phyloP scores from a whole-genome alignment of 2,329 filamentous ascomycete species.

The Xylaria sp. region DNA sequence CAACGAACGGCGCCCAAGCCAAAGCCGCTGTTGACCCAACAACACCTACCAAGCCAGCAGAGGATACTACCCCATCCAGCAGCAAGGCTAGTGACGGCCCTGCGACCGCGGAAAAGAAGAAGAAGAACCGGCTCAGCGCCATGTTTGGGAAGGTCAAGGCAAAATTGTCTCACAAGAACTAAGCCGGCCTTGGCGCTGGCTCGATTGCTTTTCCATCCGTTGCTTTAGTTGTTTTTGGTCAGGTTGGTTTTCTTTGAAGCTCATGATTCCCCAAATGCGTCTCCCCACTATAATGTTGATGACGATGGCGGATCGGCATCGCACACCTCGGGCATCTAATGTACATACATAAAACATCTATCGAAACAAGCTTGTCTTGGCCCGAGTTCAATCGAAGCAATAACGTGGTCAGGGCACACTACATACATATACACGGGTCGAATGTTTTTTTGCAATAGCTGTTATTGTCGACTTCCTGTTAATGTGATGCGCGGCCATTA shows the following conservation, averaged over 20 bases:
- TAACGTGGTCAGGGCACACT: conserved; percentile 4
- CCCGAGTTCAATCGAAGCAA: not conserved
- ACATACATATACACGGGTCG: not conserved
- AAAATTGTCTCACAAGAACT: conserved; percentile 54
- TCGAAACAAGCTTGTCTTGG: conserved; percentile 38
- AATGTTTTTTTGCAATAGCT: not conserved
- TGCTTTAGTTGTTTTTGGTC: conserved; percentile 34
- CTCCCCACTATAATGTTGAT: conserved; percentile 38
- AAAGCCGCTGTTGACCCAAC: conserved; percentile 38
- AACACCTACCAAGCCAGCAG: conserved; percentile 42
- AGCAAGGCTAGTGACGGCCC: conserved; percentile 51
- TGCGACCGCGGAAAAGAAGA: conserved; percentile 66
- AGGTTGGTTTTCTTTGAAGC: conserved; percentile 41
- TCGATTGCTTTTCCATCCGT: conserved; percentile 33
- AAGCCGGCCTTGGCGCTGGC: conserved; percentile 15
- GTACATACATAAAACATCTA: conserved; percentile 42
- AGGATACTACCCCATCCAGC: conserved; percentile 37
- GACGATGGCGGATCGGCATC: conserved; percentile 40
- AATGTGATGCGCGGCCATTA: not conserved
- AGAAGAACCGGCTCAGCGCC: conserved; percentile 72
- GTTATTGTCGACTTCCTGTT: not conserved
- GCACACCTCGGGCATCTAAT: conserved; percentile 39
- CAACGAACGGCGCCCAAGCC: conserved; percentile 39
- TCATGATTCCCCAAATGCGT: conserved; percentile 50
- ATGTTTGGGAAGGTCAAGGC: conserved; percentile 69